Percentiles rank a stretch among this genome's conserved stretches.
These are phyloP conservation scores for Silene vulgaris DNA, from an alignment of 179 eudicot genomes.

Conservation along the genomic window DNA sequence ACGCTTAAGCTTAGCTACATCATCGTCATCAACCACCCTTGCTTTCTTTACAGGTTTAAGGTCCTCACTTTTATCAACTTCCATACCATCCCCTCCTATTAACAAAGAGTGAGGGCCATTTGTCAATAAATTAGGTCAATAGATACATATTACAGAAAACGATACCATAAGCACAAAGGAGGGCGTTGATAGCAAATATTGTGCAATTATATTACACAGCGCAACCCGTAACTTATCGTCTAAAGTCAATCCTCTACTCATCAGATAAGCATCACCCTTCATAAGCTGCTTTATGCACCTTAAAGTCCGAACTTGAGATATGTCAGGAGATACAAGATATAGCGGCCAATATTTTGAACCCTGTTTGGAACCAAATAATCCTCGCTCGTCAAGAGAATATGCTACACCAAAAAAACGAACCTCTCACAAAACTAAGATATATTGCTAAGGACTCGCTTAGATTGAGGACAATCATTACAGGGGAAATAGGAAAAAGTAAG, in stretches of 20 bases:
- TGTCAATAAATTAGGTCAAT: conserved; percentile 20
- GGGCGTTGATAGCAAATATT: background rate
- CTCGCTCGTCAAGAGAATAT: background rate
- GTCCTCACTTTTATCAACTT: conserved; percentile 35
- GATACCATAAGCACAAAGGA: background rate
- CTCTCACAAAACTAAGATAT: background rate
- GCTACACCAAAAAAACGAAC: background rate
- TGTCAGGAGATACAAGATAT: background rate
- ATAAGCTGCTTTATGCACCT: conserved; percentile 6
- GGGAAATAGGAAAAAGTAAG: background rate
- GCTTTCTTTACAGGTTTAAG: conserved; percentile 28
- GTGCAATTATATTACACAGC: background rate
- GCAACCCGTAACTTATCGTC: background rate
- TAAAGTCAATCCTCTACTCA: conserved; percentile 8
- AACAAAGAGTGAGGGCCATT: conserved; percentile 11
- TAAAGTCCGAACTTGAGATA: background rate
- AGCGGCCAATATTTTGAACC: background rate
- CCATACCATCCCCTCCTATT: conserved; percentile 37
- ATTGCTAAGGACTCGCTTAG: background rate
- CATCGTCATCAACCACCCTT: conserved; percentile 36
- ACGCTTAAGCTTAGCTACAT: conserved; percentile 53
- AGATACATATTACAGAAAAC: background rate
- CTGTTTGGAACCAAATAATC: conserved; percentile 6
- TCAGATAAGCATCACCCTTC: background rate
- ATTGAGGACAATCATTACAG: background rate